Base-by-base conservation (phyloP, 2,329 filamentous ascomycete species). In the Epichloe gansuensis region DNA sequence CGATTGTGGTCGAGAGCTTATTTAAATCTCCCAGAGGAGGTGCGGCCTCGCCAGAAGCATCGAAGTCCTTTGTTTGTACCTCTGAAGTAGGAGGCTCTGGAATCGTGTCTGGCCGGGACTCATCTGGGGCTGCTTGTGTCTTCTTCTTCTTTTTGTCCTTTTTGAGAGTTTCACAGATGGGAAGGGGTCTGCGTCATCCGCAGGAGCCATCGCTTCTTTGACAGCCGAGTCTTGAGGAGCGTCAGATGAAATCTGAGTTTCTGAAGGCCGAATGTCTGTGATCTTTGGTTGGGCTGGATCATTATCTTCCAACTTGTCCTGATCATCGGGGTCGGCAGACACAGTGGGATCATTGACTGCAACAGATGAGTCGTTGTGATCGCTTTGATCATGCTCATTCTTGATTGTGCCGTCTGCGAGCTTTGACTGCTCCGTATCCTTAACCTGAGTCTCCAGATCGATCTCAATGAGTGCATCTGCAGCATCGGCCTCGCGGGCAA, bases 131-230 rank as follows among this genome's bases (percentile, higher is more conserved):
- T 7, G 57, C 52, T 54, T 60, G 62, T 55, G 66, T 67, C 60
- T 63, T 67, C 42, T 63, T 63, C 48, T 63, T 64, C 56, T 64
- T 67, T 53, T 63, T 68, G 2, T 66, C 64, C 53, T 66, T 69
- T 67, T 67, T 15, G 65, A 66, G 31, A 61, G 43, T 48, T 64
- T 67, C 5, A 55, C 55, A n/a, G 62, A 42, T 35, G 52, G 46
- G 34, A 57, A 39, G 11, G 53, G 41, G 21, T 55, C 53, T 42
- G 15, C 15, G 13, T 54, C 52, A 28, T 55, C 54, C 34, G 41
- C 44, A 17, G 35, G 13, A 12, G 50, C 3, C 17, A 12, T 31
- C n/a, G 46, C 12, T 39, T 43, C 37, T n/a, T 35, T 15, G n/a
- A 42, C 13, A 23, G 28, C 41, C n/a, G 39, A 25, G 3, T 46